Conservation (phyloP, 106 monocot species). For the Vanilla planifolia region DNA sequence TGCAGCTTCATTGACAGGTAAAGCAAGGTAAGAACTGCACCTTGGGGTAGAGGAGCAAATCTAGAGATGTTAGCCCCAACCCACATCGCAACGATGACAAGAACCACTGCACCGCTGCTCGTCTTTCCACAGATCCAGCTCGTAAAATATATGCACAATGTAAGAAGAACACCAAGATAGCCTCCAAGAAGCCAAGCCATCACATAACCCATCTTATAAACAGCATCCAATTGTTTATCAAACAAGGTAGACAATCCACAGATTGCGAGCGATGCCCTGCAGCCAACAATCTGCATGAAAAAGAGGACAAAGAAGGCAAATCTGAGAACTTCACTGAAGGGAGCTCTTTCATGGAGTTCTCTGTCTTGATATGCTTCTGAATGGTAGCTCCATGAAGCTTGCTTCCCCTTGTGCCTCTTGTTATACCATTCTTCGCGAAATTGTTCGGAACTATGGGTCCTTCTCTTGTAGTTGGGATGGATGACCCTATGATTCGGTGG, state of each 20-base stretch:
- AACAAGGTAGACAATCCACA: conserved; percentile 32
- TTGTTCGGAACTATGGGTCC: no score
- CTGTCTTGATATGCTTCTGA: conserved; percentile 9
- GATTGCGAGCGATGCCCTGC: conserved; percentile 30
- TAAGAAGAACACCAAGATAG: conserved; percentile 43
- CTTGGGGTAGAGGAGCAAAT: conserved; percentile 50
- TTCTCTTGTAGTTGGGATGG: conserved; percentile 26
- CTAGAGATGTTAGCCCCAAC: conserved; percentile 44
- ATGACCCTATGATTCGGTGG: conserved; percentile 9
- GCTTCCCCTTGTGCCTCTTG: conserved; percentile 20
- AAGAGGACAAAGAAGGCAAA: conserved; percentile 48
- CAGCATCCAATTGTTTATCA: conserved; percentile 52
- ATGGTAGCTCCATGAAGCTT: conserved; percentile 15
- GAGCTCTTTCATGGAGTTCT: conserved; percentile 19
- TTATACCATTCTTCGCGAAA: no score
- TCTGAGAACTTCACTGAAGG: conserved; percentile 38
- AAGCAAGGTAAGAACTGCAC: conserved; percentile 64
- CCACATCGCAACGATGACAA: conserved; percentile 60
- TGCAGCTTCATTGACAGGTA: conserved; percentile 79
- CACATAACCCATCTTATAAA: conserved; percentile 68
- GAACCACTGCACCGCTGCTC: conserved; percentile 47
- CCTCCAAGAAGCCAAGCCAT: conserved; percentile 61
- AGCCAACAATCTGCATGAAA: conserved; percentile 38
- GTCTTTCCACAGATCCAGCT: conserved; percentile 80
- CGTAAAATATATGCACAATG: conserved; percentile 41